Conservation (phyloP, 2,329 filamentous ascomycete species). For the Fusarium caatingaense region DNA sequence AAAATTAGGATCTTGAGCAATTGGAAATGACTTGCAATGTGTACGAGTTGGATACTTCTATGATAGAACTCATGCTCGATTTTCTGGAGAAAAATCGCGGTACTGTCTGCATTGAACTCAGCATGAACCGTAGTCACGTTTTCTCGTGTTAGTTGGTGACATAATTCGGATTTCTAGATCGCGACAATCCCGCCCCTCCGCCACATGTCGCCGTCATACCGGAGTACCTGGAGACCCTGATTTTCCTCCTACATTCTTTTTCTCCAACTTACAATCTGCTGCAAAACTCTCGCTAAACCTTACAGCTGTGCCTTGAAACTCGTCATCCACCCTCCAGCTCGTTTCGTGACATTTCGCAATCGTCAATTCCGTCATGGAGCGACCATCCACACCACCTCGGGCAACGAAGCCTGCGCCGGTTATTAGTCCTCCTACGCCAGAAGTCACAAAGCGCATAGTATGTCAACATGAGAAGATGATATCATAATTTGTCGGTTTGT, state of each 20-base stretch:
- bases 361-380: conserved; percentile 55
- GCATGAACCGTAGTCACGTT: conserved; percentile 43
- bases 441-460: conserved; percentile 67
- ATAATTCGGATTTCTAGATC: conserved; percentile 36
- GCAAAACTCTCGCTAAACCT: neutral
- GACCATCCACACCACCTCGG: conserved; percentile 59
- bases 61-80: neutral
- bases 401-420: conserved; percentile 47
- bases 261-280: neutral
- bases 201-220: conserved; percentile 34
- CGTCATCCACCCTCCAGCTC: neutral
- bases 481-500: accelerated
- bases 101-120: neutral
- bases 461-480: conserved; percentile 34
- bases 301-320: neutral
- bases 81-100: neutral
- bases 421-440: conserved; percentile 64
- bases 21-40: conserved; percentile 3
- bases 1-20: neutral
- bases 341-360: neutral
- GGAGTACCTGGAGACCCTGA: neutral
- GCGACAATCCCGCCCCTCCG: conserved; percentile 47
- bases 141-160: conserved; percentile 49
- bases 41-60: neutral
- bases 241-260: neutral